Evolutionary conservation across 2,329 filamentous ascomycete species (phyloP), one percentile per base, ranked within the genome.

Genomic region (Biscogniauxia sp.): DNA sequence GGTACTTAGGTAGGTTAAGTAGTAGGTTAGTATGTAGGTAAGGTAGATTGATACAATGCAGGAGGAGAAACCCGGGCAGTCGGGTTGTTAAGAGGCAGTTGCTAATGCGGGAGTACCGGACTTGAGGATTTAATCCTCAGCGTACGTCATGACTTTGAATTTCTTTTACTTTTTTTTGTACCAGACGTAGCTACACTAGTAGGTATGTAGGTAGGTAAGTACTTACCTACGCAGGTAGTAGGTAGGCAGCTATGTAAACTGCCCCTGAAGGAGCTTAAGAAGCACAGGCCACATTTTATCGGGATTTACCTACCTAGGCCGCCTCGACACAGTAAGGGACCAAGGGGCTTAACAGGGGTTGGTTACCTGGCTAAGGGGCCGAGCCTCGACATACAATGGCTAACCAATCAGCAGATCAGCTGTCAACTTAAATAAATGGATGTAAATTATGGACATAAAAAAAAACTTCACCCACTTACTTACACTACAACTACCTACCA

Each of bases 201-300:
- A n/a, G n/a, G n/a, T n/a, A n/a, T n/a, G n/a, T n/a, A 28, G 9
- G 26, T 13, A 32, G 28, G 7, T 32, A 32, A 8, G 11, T 8
- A 32, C 28, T 7, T 32, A 32, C 28, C 28, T 32, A 32, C 7
- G 26, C 26, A 5, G 9, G 26, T 28, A 9, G 5, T 28, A 28
- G 26, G 26, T 28, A n/a, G n/a, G n/a, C 5, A n/a, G 20, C 5
- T 41, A n/a, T 55, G 17, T n/a, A 23, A 15, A 9, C 37, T 17
- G n/a, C 25, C 19, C 25, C 17, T 45, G 37, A 20, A n/a, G 37
- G n/a, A 17, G 7, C 15, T 51, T 28, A 8, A 17, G 45, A 56
- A 50, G 54, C 54, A 51, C 54, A 28, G 54, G 45, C 54, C 54
- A 56, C 28, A 32, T 8, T 26, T n/a, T 55, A 9, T 20, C n/a